phyloP scores from a whole-genome alignment of 2,329 filamentous ascomycete genomes.

The Clonostachys chloroleuca region DNA sequence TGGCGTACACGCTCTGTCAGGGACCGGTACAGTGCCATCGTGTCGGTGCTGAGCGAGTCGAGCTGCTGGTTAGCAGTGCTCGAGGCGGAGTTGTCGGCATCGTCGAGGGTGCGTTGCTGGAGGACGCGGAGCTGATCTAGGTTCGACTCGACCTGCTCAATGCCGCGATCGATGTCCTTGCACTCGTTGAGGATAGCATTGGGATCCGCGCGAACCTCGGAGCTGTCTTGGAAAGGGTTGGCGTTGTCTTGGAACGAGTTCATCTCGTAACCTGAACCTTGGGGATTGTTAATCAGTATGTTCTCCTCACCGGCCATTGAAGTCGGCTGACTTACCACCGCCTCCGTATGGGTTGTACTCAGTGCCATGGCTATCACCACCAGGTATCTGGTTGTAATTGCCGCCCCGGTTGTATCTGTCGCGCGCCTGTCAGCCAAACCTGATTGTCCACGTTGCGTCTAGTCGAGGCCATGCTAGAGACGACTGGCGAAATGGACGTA shows the following conservation, averaged over 20 bases:
- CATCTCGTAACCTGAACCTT: conserved; percentile 64
- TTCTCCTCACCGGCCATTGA: not conserved
- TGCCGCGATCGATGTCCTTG: conserved; percentile 71
- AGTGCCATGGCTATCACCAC: conserved; percentile 17
- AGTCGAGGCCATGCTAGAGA: no score
- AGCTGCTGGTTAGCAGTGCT: conserved; percentile 66
- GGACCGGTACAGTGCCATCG: conserved; percentile 77
- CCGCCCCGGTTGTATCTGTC: conserved; percentile 52
- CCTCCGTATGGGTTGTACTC: conserved; percentile 9
- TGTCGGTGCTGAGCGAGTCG: conserved; percentile 69
- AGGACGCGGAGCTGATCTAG: conserved; percentile 68
- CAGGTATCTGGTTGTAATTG: conserved; percentile 33
- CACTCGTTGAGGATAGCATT: conserved; percentile 84
- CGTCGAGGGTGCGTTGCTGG: conserved; percentile 68
- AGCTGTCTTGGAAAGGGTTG: conserved; percentile 3
- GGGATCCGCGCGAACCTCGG: conserved; percentile 50
- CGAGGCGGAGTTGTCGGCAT: conserved; percentile 66
- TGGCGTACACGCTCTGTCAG: conserved; percentile 75
- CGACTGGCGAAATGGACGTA: no score
- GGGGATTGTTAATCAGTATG: not conserved
- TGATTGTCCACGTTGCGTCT: no score
- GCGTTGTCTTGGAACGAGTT: conserved; percentile 54
- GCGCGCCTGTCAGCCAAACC: conserved; percentile 18
- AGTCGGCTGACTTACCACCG: conserved; percentile 7
- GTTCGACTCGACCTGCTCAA: conserved; percentile 69